Percentiles rank a stretch among this genome's conserved stretches.
phyloP scores from a whole-genome alignment of 805 yeast genomes.

The Debaryomyces tyrocola region DNA sequence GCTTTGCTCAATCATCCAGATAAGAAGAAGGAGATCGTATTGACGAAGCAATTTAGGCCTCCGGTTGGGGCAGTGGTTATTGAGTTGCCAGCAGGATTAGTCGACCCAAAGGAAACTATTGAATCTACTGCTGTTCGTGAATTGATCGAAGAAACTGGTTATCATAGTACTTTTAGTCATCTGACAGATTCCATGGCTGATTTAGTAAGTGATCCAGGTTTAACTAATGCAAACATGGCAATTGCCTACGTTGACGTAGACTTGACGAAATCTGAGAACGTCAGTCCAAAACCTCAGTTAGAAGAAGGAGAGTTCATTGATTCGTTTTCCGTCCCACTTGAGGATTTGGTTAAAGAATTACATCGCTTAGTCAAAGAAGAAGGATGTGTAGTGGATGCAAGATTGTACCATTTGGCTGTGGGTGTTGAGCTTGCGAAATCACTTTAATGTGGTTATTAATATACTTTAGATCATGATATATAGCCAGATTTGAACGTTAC shows the following conservation, averaged over 20 bases:
- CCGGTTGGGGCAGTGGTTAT: constrained; percentile 87
- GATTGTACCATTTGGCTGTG: constrained; percentile 81
- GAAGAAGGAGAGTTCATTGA: constrained; percentile 95
- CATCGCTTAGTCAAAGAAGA: constrained; percentile 47
- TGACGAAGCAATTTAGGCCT: constrained; percentile 91
- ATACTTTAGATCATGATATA: no score
- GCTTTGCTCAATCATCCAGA: constrained; percentile 62
- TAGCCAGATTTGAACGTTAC: no score
- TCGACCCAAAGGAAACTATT: constrained; percentile 79
- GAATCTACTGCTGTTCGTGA: constrained; percentile 86
- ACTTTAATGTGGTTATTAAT: neutral
- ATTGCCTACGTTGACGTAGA: constrained; percentile 81
- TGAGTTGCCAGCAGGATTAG: constrained; percentile 93
- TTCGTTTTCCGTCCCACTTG: constrained; percentile 71
- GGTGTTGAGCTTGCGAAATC: constrained; percentile 62
- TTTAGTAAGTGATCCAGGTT: constrained; percentile 77
- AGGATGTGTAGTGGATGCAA: constrained; percentile 83
- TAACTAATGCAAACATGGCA: constrained; percentile 83
- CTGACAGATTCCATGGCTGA: constrained; percentile 24
- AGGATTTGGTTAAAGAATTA: constrained; percentile 55
- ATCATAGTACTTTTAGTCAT: constrained; percentile 59
- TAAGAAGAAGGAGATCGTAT: constrained; percentile 38
- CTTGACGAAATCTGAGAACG: constrained; percentile 60
- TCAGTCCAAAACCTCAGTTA: constrained; percentile 67
- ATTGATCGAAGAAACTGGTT: constrained; percentile 90